Conservation (phyloP, 805 yeast genomes). For the Candida maris region DNA sequence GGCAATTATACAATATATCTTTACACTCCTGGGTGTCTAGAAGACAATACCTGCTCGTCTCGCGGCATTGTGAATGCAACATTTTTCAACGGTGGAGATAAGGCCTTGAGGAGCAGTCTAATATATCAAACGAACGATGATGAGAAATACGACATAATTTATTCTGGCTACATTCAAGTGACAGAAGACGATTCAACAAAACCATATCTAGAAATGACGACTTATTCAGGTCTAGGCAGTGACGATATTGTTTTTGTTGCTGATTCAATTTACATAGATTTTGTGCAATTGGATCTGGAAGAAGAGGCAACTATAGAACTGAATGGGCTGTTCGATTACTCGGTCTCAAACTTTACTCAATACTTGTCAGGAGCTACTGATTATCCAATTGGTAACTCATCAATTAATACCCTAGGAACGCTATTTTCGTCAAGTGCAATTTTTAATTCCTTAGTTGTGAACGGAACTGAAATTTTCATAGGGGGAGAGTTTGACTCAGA, state of each 20-base stretch:
- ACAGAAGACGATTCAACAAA: slow-evolving; percentile 28
- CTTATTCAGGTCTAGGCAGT: slow-evolving; percentile 30
- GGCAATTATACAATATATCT: slow-evolving; percentile 73
- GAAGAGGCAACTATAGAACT: slow-evolving; percentile 35
- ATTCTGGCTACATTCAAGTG: slow-evolving; percentile 61
- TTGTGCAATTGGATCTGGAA: slow-evolving; percentile 43
- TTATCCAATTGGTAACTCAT: slow-evolving; percentile 43
- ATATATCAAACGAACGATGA: slow-evolving; percentile 79
- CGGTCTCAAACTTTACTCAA: slow-evolving; percentile 58
- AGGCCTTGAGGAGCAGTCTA: slow-evolving; percentile 37
- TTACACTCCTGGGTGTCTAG: slow-evolving; percentile 83
- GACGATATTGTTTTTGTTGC: slow-evolving; percentile 60
- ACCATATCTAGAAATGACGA: slow-evolving; percentile 39
- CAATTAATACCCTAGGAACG: slow-evolving; percentile 39
- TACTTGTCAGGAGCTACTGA: slow-evolving; percentile 17
- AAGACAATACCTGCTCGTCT: slow-evolving; percentile 59
- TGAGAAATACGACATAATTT: slow-evolving; percentile 77
- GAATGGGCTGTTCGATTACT: slow-evolving; percentile 83
- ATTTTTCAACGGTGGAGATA: slow-evolving; percentile 46
- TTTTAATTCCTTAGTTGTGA: slow-evolving; percentile 33
- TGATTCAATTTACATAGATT: slow-evolving; percentile 54
- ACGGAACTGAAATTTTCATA: slow-evolving; percentile 37
- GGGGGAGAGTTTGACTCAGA: slow-evolving; percentile 47
- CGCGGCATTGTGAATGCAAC: slow-evolving; percentile 82
- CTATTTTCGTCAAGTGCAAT: slow-evolving; percentile 37